Conservation (phyloP, 179 eudicot genomes). For the Beta lomatogona region DNA sequence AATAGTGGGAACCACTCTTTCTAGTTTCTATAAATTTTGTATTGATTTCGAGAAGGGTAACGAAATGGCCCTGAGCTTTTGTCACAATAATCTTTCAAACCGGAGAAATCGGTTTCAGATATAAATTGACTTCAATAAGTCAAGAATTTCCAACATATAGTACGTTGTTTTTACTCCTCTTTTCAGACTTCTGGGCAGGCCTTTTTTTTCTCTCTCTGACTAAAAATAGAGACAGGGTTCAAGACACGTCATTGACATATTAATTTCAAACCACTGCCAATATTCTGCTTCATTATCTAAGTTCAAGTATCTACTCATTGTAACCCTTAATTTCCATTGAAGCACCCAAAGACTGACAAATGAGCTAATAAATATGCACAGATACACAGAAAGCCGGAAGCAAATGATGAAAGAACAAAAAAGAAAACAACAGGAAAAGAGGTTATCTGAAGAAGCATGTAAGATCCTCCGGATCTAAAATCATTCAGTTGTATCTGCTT, state of each 20-base stretch:
- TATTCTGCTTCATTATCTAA: slow-evolving; percentile 6
- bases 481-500: slow-evolving; percentile 32
- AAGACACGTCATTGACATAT: neutral
- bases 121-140: too few species aligned
- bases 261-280: neutral
- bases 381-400: neutral
- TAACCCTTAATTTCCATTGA: neutral
- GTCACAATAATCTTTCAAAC: too few species aligned
- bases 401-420: neutral
- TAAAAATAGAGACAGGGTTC: too few species aligned
- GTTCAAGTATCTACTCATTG: neutral
- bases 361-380: neutral
- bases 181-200: too few species aligned
- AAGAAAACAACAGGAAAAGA: neutral
- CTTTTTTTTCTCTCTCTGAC: too few species aligned
- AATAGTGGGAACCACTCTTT: too few species aligned
- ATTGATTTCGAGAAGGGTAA: too few species aligned
- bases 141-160: too few species aligned
- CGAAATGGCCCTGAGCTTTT: too few species aligned
- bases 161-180: too few species aligned
- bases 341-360: neutral
- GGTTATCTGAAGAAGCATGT: slow-evolving; percentile 7
- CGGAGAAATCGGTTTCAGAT: too few species aligned
- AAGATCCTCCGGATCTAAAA: neutral
- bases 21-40: too few species aligned